These are phyloP conservation scores for Helichrysum umbraculigerum DNA, from an alignment of 129 eudicot genomes.

Conservation along the genomic window DNA sequence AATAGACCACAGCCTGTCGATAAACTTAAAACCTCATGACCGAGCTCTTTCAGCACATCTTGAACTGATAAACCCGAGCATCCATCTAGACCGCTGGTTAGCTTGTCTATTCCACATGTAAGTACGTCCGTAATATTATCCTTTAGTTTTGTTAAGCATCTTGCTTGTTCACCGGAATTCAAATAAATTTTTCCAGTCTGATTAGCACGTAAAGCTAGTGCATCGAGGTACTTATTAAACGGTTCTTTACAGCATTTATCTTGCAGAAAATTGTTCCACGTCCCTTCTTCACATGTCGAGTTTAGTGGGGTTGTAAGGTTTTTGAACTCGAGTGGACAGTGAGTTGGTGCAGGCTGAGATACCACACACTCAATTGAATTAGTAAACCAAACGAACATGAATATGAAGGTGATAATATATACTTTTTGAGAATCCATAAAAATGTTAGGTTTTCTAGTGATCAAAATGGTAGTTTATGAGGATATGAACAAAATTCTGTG, in stretches of 20 bases:
- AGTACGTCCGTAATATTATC: constrained; percentile 29
- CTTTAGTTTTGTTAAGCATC: constrained; percentile 39
- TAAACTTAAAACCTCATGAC: constrained; percentile 30
- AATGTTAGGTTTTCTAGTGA: not conserved
- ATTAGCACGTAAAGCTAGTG: constrained; percentile 45
- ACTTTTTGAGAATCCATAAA: constrained; percentile 23
- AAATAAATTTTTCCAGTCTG: constrained; percentile 44
- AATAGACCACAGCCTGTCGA: constrained; percentile 25
- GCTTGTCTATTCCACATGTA: constrained; percentile 55
- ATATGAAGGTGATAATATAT: constrained; percentile 12
- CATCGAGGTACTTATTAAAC: constrained; percentile 42
- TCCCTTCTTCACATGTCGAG: constrained; percentile 31
- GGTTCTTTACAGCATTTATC: constrained; percentile 39
- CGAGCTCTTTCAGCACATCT: constrained; percentile 33
- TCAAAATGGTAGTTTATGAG: constrained; percentile 14
- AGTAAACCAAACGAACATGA: constrained; percentile 25
- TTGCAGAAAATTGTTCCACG: constrained; percentile 41
- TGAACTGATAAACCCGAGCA: constrained; percentile 46
- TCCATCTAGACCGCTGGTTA: constrained; percentile 39
- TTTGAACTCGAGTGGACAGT: constrained; percentile 31
- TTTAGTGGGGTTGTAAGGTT: constrained; percentile 18
- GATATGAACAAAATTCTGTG: constrained; percentile 9
- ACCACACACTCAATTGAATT: not conserved
- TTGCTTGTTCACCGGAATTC: constrained; percentile 38
- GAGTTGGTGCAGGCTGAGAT: constrained; percentile 27